Evolutionary conservation across 2,329 filamentous ascomycete species (phyloP), one percentile per base, ranked within the genome.

Genomic region (Alternaria incomplexa): DNA sequence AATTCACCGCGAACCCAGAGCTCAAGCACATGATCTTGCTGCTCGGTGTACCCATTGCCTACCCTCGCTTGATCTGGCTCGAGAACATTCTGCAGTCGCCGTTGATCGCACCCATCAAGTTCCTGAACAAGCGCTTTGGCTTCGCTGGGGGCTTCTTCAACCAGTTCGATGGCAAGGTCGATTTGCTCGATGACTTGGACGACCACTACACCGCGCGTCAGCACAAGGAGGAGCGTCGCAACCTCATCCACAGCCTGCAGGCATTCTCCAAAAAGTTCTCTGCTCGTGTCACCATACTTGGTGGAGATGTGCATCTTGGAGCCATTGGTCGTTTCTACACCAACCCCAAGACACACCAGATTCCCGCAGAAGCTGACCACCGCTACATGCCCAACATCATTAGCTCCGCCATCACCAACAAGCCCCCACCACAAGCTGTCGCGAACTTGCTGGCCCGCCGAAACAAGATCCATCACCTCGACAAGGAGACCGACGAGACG

Each of bases 81-180:
- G 95, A 98, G 78, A 97, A 97, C 74, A 91, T 97, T 61, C 88
- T 98, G 71, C 87, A 87, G 15, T 96, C 93, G 64, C 94, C 95
- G 0, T 71, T 97, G 23, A 94, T 97, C 75, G 93, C 91, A 0
- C 93, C 94, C 0, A 89, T 97, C 76, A 94, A 93, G 74, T 90
- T 98, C 66, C 79, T 97, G 72, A 96, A 97, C 83, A 92, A 94
- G 78, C 89, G 94, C 25, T 97, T 98, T 69, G 95, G 95, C 60
- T 81, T 97, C 47, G 91, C 91, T 5, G 94, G 93, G 52, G 89
- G 89, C 56, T 84, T 97, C 47, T 97, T 98, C 85, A 98, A 98
- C 80, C 87, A 93, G 60, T 97, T 98, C 70, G 95, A 97, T 72
- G 95, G 95, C 43, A 83, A 86, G 53, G 86, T 90, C 28, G 88